A percentile compares a stretch with the other conserved stretches of the same genome.
phyloP scores from a whole-genome alignment of 306 rosid genomes.

The Dalbergia oliveri region DNA sequence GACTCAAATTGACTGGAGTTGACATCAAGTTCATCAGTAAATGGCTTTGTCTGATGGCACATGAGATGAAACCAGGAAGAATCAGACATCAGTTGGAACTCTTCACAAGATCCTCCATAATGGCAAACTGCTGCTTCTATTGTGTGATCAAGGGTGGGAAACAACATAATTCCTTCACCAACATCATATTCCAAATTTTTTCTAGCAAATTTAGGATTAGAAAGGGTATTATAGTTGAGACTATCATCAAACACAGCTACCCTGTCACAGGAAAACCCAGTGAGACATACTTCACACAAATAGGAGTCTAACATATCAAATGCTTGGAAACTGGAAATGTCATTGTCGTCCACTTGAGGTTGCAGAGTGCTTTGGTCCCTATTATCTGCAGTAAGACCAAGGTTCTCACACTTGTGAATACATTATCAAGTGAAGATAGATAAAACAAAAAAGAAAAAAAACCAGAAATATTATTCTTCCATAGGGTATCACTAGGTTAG shows the following conservation, averaged over 20 bases:
- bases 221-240: constrained; percentile 48
- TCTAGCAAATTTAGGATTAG: constrained; percentile 56
- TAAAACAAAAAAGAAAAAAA: no score
- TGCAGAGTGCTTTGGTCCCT: constrained; percentile 41
- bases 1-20: constrained; percentile 52
- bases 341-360: constrained; percentile 57
- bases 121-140: constrained; percentile 45
- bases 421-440: neutral
- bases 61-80: constrained; percentile 56
- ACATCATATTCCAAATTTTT: constrained; percentile 57
- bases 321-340: constrained; percentile 48
- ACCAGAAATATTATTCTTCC: no score
- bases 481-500: neutral
- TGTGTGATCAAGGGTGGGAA: constrained; percentile 63
- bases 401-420: constrained; percentile 22
- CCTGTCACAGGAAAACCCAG: constrained; percentile 56
- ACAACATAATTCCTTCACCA: constrained; percentile 53
- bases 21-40: constrained; percentile 54
- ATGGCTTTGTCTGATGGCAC: constrained; percentile 63
- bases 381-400: constrained; percentile 45
- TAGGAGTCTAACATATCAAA: constrained; percentile 64
- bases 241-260: constrained; percentile 48
- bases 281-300: constrained; percentile 58
- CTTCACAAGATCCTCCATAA: constrained; percentile 57
- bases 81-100: constrained; percentile 50